phyloP scores from a whole-genome alignment of 768 basidiomycete species.

The Hericium erinaceus region DNA sequence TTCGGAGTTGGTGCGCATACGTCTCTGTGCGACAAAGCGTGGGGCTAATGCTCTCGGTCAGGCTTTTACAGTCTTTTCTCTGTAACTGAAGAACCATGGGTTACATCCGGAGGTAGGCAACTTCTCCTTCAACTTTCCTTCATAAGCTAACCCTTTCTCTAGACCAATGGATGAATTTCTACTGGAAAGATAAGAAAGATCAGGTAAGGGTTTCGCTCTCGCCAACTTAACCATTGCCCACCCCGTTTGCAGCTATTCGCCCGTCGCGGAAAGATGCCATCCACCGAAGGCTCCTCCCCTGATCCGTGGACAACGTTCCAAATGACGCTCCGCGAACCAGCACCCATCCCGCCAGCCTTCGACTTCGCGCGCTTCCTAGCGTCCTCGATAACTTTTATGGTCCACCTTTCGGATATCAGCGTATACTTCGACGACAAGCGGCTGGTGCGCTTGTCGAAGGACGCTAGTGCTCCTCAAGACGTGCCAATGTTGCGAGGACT shows the following conservation, averaged over 20 bases:
- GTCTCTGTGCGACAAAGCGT: background rate
- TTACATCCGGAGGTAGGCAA: conserved; percentile 61
- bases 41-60: conserved; percentile 15
- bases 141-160: conserved; percentile 20
- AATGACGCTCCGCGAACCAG: conserved; percentile 77
- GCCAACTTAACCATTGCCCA: background rate
- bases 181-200: conserved; percentile 91
- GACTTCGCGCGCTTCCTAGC: conserved; percentile 86
- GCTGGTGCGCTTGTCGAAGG: conserved; percentile 59
- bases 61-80: conserved; percentile 79
- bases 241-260: conserved; percentile 55
- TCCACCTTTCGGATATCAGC: conserved; percentile 61
- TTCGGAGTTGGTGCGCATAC: conserved; percentile 64
- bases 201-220: conserved; percentile 37
- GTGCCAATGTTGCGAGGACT: conserved; percentile 49
- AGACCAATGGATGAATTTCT: conserved; percentile 91
- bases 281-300: conserved; percentile 21
- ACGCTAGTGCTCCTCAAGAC: conserved; percentile 39
- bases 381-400: conserved; percentile 92
- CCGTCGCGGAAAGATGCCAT: conserved; percentile 59
- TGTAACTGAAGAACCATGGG: conserved; percentile 75
- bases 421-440: conserved; percentile 78
- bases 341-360: conserved; percentile 71
- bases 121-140: conserved; percentile 21
- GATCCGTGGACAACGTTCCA: conserved; percentile 80